Evolutionary conservation across 2,329 filamentous ascomycete species (phyloP).

Genomic region (Chaetomium sp.): DNA sequence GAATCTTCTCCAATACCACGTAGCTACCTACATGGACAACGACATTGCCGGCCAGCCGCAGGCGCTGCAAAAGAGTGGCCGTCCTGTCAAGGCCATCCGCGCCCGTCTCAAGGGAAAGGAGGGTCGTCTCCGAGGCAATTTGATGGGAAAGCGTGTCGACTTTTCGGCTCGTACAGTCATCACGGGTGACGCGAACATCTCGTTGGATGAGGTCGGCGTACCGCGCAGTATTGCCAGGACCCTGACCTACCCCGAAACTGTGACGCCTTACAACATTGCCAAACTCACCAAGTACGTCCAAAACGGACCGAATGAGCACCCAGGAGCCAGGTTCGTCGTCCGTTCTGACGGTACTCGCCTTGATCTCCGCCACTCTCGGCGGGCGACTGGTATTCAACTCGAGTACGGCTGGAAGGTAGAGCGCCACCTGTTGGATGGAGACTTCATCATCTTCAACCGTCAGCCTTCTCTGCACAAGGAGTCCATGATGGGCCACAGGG

Average conservation of each 20-base stretch:
- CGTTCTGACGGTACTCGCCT: constrained; percentile 91
- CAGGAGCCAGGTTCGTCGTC: constrained; percentile 95
- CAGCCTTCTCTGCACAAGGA: constrained; percentile 99
- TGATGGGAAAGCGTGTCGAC: constrained; percentile 99
- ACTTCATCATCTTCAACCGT: constrained; percentile 99
- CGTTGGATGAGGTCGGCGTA: constrained; percentile 95
- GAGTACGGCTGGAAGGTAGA: constrained; percentile 99
- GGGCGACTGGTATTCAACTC: constrained; percentile 79
- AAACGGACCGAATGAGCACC: constrained; percentile 92
- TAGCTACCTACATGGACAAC: constrained; percentile 99
- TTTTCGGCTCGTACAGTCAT: constrained; percentile 99
- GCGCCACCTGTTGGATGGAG: constrained; percentile 90
- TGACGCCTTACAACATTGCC: constrained; percentile 96
- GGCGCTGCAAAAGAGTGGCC: constrained; percentile 93
- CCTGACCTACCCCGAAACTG: constrained; percentile 93
- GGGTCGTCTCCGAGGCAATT: constrained; percentile 92
- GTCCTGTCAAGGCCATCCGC: constrained; percentile 94
- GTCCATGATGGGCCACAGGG: constrained; percentile 99
- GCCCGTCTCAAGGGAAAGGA: constrained; percentile 99
- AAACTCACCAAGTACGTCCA: constrained; percentile 86
- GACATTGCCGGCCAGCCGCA: constrained; percentile 95
- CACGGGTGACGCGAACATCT: constrained; percentile 95
- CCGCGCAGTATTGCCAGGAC: constrained; percentile 90
- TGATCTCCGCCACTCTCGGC: constrained; percentile 90
- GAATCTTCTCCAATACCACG: constrained; percentile 90